Evolutionary conservation across 1,139 yeast genomes (phyloP).

Genomic region (Suhomyces ambrosiae): DNA sequence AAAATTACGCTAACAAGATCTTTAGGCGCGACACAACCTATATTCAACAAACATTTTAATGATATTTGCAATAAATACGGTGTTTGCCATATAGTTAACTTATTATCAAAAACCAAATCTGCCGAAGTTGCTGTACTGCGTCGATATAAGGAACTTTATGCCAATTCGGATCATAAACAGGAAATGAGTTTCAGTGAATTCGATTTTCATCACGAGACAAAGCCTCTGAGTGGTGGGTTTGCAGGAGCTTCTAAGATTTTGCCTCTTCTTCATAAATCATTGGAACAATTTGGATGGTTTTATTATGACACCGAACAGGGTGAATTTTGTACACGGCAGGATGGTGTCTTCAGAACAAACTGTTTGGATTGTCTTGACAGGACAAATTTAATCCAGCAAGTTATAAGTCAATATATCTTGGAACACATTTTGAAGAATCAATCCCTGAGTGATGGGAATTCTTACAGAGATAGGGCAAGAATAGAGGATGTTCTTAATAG

Average conservation of each 20-base stretch:
- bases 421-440: slow-evolving; percentile 65
- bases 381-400: slow-evolving; percentile 91
- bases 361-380: slow-evolving; percentile 95
- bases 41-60: slow-evolving; percentile 80
- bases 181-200: slow-evolving; percentile 73
- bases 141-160: slow-evolving; percentile 63
- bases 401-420: slow-evolving; percentile 61
- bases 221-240: slow-evolving; percentile 73
- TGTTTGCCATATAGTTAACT: slow-evolving; percentile 79
- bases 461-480: slow-evolving; percentile 25
- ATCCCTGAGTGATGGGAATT: slow-evolving; percentile 20
- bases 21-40: slow-evolving; percentile 87
- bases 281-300: slow-evolving; percentile 74
- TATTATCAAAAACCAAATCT: slow-evolving; percentile 72
- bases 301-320: slow-evolving; percentile 51
- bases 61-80: slow-evolving; percentile 75
- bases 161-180: slow-evolving; percentile 41
- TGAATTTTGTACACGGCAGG: slow-evolving; percentile 65
- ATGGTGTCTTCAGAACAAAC: slow-evolving; percentile 88
- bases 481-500: slow-evolving; percentile 55
- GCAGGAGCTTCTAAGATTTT: slow-evolving; percentile 76
- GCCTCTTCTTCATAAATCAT: slow-evolving; percentile 62
- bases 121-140: slow-evolving; percentile 74
- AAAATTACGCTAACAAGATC: slow-evolving; percentile 89
- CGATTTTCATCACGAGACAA: slow-evolving; percentile 92